A percentile compares a stretch with the other conserved stretches of the same genome.
These are phyloP conservation scores for Kwoniella shivajii DNA, from an alignment of 1,284 basidiomycete genomes.

Conservation along the genomic window DNA sequence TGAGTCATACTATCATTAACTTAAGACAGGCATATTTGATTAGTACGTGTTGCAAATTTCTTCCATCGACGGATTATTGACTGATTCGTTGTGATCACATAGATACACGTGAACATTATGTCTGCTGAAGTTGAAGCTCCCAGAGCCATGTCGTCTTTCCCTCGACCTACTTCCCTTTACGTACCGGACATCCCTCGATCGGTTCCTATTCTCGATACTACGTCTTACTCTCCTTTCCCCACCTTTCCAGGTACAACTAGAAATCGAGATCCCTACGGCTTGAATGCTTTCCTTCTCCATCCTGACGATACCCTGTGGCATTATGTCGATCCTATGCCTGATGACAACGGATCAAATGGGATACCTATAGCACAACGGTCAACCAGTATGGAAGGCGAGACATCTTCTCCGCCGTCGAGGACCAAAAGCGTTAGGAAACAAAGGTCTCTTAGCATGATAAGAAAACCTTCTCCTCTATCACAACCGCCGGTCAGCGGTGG, in stretches of 20 bases:
- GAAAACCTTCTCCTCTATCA: constrained; percentile 23
- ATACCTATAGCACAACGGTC: background rate
- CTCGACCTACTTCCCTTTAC: constrained; percentile 32
- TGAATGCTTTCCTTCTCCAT: constrained; percentile 45
- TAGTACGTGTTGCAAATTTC: no score
- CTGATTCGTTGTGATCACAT: background rate
- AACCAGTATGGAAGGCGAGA: background rate
- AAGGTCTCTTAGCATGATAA: constrained; percentile 15
- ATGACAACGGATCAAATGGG: constrained; percentile 5
- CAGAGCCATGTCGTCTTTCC: constrained; percentile 18
- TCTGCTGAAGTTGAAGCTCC: constrained; percentile 17
- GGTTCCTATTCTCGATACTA: constrained; percentile 26
- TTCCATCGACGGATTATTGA: background rate
- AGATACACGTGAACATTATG: constrained; percentile 15
- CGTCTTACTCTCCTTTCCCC: constrained; percentile 50
- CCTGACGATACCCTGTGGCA: constrained; percentile 43
- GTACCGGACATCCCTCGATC: constrained; percentile 26
- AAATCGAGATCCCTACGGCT: constrained; percentile 40
- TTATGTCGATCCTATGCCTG: constrained; percentile 33
- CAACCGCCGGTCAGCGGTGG: constrained; percentile 32
- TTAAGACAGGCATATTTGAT: no score
- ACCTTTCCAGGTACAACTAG: constrained; percentile 27
- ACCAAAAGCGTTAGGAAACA: constrained; percentile 11
- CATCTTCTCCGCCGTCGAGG: constrained; percentile 1
- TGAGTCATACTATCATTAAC: background rate